Percentiles rank a stretch among this genome's conserved stretches.
Conservation (phyloP, 768 basidiomycete genomes). For the Termitomyces eurrhizus region DNA sequence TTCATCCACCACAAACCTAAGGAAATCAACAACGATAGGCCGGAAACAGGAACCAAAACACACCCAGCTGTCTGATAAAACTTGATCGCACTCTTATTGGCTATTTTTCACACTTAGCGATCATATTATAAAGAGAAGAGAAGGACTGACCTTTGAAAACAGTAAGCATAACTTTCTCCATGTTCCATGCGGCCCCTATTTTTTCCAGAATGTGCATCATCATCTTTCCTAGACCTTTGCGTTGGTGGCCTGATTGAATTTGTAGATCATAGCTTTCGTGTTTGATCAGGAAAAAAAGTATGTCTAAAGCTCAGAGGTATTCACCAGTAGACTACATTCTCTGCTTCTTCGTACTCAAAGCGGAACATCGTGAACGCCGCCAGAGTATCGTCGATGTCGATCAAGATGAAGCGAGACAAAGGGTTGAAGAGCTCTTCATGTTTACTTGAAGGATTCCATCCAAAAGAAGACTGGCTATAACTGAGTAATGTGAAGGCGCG, state of each 20-base stretch:
- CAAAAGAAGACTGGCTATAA: constrained; percentile 54
- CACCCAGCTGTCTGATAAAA: constrained; percentile 62
- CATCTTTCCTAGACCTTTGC: constrained; percentile 55
- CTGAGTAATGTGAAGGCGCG: constrained; percentile 27
- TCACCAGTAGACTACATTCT: constrained; percentile 70
- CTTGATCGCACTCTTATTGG: constrained; percentile 36
- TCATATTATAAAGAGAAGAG: background rate
- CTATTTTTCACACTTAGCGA: constrained; percentile 26
- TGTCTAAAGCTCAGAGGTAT: constrained; percentile 1
- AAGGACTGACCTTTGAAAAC: constrained; percentile 60
- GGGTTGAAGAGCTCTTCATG: constrained; percentile 55
- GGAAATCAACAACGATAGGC: background rate
- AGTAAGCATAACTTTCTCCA: constrained; percentile 75
- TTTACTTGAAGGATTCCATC: constrained; percentile 61
- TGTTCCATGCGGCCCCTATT: constrained; percentile 48
- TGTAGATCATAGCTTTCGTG: constrained; percentile 73
- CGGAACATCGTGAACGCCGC: constrained; percentile 59
- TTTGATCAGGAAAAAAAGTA: background rate
- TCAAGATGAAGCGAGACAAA: constrained; percentile 58
- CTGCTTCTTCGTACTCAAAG: constrained; percentile 64
- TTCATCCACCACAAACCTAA: constrained; percentile 52
- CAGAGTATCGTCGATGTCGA: constrained; percentile 23
- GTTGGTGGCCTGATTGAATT: constrained; percentile 37
- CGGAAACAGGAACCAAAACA: constrained; percentile 10
- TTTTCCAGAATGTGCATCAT: constrained; percentile 46